A percentile compares a stretch with the other conserved stretches of the same genome.
Conservation (phyloP, 768 basidiomycete species). For the Paxillus involutus region DNA sequence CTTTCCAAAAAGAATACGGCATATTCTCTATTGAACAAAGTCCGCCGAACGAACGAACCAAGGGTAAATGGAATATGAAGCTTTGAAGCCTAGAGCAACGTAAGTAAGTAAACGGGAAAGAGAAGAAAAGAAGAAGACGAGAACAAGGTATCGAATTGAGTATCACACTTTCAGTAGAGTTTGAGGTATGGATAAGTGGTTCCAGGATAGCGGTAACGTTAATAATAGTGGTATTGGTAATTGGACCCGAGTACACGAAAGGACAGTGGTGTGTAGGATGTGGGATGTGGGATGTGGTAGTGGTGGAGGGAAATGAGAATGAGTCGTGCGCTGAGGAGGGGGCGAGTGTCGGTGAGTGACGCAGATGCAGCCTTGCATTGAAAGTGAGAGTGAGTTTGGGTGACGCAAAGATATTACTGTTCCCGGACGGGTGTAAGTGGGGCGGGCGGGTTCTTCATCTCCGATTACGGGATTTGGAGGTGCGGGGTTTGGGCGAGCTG, state of each 20-base stretch:
- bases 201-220: neutral
- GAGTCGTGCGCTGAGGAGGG: too few relatives aligned
- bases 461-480: conserved; percentile 57
- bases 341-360: too few relatives aligned
- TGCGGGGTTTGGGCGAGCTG: conserved; percentile 41
- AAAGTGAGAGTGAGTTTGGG: neutral
- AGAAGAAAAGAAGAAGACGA: too few relatives aligned
- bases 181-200: too few relatives aligned
- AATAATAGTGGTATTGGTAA: neutral
- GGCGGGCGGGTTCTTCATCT: conserved; percentile 26
- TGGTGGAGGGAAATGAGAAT: neutral
- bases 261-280: neutral
- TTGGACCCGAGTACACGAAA: neutral
- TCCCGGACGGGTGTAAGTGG: neutral
- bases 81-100: too few relatives aligned
- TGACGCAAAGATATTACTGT: neutral
- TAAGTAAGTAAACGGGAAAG: too few relatives aligned
- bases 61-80: too few relatives aligned
- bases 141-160: too few relatives aligned
- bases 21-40: too few relatives aligned
- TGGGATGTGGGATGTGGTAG: neutral
- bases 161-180: too few relatives aligned
- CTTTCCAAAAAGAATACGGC: too few relatives aligned
- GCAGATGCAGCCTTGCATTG: neutral
- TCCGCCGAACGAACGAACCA: too few relatives aligned